These are phyloP conservation scores for Nemania abortiva DNA, from an alignment of 2,329 filamentous ascomycete species.

Conservation along the genomic window DNA sequence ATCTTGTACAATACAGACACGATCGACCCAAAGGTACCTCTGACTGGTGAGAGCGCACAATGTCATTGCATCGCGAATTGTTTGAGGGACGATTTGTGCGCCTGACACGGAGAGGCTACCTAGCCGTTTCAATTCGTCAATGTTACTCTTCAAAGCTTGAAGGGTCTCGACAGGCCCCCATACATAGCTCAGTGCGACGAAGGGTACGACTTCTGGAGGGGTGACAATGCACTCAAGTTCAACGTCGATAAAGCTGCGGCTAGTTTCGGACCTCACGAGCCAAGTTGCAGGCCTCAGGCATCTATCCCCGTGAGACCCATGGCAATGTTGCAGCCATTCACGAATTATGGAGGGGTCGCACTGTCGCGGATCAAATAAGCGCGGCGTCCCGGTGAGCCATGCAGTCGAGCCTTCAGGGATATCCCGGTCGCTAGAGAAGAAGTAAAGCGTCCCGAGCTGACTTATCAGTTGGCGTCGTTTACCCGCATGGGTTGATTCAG, in stretches of 20 bases:
- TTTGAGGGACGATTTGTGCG: slow-evolving; percentile 11
- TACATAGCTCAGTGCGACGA: slow-evolving; percentile 30
- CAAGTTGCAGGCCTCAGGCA: slow-evolving; percentile 17
- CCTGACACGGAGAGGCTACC: slow-evolving; percentile 15
- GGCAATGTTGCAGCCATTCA: slow-evolving; percentile 20
- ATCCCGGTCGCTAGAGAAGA: slow-evolving; percentile 18
- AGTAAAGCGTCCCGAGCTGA: neutral
- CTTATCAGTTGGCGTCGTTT: slow-evolving; percentile 2
- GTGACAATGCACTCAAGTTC: slow-evolving; percentile 22
- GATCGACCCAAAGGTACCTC: slow-evolving; percentile 30
- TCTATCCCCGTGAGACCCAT: slow-evolving; percentile 8
- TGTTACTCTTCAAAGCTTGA: slow-evolving; percentile 14
- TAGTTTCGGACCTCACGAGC: neutral
- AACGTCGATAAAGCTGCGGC: slow-evolving; percentile 16
- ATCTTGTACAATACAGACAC: slow-evolving; percentile 24
- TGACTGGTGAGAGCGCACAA: slow-evolving; percentile 16
- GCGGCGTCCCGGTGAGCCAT: slow-evolving; percentile 21
- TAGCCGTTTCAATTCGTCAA: slow-evolving; percentile 7
- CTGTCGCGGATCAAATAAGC: slow-evolving; percentile 18
- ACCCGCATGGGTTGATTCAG: neutral
- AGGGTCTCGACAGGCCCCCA: slow-evolving; percentile 25
- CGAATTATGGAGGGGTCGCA: slow-evolving; percentile 14
- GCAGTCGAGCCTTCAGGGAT: slow-evolving; percentile 5
- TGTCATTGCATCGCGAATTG: slow-evolving; percentile 25
- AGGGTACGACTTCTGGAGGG: slow-evolving; percentile 13